Evolutionary conservation across 2,329 filamentous ascomycete genomes (phyloP).

Genomic region (Monosporascus sp.): DNA sequence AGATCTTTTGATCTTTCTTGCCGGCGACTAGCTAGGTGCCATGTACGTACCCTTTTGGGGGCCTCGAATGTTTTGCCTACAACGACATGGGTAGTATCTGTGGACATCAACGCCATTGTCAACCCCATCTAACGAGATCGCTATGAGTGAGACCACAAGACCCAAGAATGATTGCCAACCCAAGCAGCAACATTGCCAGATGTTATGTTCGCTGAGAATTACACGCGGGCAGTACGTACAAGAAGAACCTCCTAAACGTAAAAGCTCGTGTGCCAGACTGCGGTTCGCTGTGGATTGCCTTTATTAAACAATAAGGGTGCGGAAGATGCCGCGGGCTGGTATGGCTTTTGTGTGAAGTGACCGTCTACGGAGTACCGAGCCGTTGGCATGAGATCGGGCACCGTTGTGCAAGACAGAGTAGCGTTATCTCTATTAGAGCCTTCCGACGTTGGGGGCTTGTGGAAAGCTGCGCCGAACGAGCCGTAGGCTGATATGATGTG

Average conservation of each 20-base stretch:
- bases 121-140: neutral
- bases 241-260: neutral
- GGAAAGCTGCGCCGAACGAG: slow-evolving; percentile 41
- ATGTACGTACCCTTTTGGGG: slow-evolving; percentile 14
- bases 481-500: slow-evolving; percentile 43
- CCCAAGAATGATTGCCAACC: neutral
- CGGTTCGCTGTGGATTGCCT: neutral
- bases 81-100: neutral
- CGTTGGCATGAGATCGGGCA: slow-evolving; percentile 7
- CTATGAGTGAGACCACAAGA: neutral
- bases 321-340: neutral
- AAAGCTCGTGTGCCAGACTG: neutral
- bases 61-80: neutral
- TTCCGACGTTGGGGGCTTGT: slow-evolving; percentile 24
- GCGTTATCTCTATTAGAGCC: slow-evolving; percentile 7
- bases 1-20: slow-evolving; percentile 28
- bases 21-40: slow-evolving; percentile 16
- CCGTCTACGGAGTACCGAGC: slow-evolving; percentile 6
- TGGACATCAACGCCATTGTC: neutral
- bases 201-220: neutral
- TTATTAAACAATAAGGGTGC: neutral
- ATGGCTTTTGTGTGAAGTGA: neutral
- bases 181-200: neutral
- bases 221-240: neutral
- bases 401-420: neutral